Base-by-base conservation (phyloP, 2,329 filamentous ascomycete genomes). In the Apiospora saccharicola region DNA sequence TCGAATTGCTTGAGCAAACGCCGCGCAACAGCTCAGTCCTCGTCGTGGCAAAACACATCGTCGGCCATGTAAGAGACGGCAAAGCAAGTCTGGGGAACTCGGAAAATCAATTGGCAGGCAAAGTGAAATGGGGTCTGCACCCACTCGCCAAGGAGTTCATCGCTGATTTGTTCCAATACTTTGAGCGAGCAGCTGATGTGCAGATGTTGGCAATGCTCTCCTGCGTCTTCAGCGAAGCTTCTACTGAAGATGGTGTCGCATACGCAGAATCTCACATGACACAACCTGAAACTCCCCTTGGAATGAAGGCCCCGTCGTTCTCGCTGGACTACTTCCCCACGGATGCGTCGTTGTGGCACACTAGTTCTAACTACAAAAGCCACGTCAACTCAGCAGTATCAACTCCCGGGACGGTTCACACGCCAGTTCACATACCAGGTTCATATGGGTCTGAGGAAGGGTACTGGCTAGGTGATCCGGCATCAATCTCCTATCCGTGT, bases 141-240 rank as follows among this genome's bases (percentile, higher is more conserved):
- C 91, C 91, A 4, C 82, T 93, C 67, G 91, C 90, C 1, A 87
- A 85, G 73, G 84, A 86, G n/a, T 85, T 92, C 51, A 90, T 93
- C 71, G 80, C 83, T 73, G 87, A 91, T 72, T 81, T 93, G n/a
- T 91, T 93, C 75, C 82, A 85, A 37, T 86, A 92, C 77, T 93
- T 89, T 77, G 91, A 92, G 79, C 85, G 82, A 70, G 83, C 87
- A 43, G 90, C 87, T 7, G 91, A 93, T 73, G 82, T 92, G 16
- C 91, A 93, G 79, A 93, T 93, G 91, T 79, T 93, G 70, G 91
- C 91, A 12, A 92, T 93, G 90, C 84, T 93, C 41, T 91, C 91
- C 1, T 93, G 91, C 79, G 88, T 93, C 72, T 92, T 93, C 78
- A 90, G 88, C 75, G 90, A 92, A 69, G 86, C 90, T 0, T 85